A percentile compares a stretch with the other conserved stretches of the same genome.
Evolutionary conservation across 306 rosid species (phyloP).

Genomic region (Rosa persica): DNA sequence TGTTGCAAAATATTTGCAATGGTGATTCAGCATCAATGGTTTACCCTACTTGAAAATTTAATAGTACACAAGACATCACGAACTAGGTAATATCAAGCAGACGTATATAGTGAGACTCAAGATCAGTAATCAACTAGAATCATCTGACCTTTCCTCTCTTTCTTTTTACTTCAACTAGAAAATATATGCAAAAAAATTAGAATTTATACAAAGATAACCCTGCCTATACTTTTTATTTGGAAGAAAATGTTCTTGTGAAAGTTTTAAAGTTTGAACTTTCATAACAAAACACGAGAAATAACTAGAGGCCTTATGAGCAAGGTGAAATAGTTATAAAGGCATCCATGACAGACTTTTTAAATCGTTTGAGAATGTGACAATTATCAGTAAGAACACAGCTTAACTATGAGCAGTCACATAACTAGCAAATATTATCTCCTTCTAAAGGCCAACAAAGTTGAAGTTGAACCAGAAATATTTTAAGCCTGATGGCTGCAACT

Average conservation of each 20-base stretch:
- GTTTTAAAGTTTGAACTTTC: background rate
- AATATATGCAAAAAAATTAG: background rate
- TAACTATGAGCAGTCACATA: background rate
- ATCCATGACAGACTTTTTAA: background rate
- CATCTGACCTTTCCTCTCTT: background rate
- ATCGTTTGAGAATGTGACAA: background rate
- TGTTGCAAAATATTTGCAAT: background rate
- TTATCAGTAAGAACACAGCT: background rate
- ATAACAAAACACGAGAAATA: background rate
- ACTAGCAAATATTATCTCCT: background rate
- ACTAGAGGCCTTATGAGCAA: background rate
- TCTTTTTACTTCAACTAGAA: background rate
- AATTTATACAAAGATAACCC: background rate
- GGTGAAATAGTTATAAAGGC: background rate
- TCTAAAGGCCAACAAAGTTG: background rate
- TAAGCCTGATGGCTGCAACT: background rate
- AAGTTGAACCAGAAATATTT: background rate
- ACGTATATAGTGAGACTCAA: background rate
- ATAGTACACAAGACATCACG: background rate
- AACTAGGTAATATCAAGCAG: background rate
- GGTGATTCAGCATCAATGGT: background rate
- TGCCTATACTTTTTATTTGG: background rate
- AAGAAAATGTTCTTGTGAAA: background rate
- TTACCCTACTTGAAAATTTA: background rate
- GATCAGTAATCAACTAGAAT: background rate